phyloP scores from a whole-genome alignment of 1,139 yeast species.

The Debaryomyces fabryi region DNA sequence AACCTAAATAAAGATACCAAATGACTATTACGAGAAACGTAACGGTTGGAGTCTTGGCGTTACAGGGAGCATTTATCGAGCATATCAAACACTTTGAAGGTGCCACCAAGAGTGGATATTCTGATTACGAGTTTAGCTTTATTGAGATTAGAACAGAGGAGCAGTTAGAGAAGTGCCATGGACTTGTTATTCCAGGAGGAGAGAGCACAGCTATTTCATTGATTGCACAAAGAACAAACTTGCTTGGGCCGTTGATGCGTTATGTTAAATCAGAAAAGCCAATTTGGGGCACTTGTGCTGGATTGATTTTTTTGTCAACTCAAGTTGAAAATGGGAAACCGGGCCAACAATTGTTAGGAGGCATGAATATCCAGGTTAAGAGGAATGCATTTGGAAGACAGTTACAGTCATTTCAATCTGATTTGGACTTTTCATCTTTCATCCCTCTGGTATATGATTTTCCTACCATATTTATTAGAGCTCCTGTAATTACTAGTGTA shows the following conservation, averaged over 20 bases:
- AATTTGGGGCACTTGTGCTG: conserved; percentile 90
- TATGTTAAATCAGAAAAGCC: conserved; percentile 58
- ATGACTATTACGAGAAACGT: conserved; percentile 21
- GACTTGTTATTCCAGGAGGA: conserved; percentile 78
- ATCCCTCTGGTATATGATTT: conserved; percentile 46
- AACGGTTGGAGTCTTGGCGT: conserved; percentile 69
- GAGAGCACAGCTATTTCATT: conserved; percentile 79
- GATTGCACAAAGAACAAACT: conserved; percentile 65
- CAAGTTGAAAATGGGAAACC: conserved; percentile 57
- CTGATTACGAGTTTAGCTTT: conserved; percentile 27
- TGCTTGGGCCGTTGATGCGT: conserved; percentile 56
- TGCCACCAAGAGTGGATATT: conserved; percentile 33
- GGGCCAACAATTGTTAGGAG: conserved; percentile 66
- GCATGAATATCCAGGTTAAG: conserved; percentile 63
- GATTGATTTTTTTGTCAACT: conserved; percentile 67
- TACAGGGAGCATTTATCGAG: conserved; percentile 81
- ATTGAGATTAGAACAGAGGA: conserved; percentile 56
- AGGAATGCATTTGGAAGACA: conserved; percentile 85
- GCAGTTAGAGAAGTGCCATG: conserved; percentile 55
- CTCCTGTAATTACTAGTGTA: conserved; percentile 65
- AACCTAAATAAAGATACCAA: background rate
- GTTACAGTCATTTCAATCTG: conserved; percentile 61
- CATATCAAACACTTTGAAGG: conserved; percentile 58
- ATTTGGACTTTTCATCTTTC: conserved; percentile 52
- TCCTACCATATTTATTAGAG: conserved; percentile 72